A percentile compares a stretch with the other conserved stretches of the same genome.
Evolutionary conservation across 1,284 basidiomycete genomes (phyloP).

Genomic region (Ganoderma meredithae): DNA sequence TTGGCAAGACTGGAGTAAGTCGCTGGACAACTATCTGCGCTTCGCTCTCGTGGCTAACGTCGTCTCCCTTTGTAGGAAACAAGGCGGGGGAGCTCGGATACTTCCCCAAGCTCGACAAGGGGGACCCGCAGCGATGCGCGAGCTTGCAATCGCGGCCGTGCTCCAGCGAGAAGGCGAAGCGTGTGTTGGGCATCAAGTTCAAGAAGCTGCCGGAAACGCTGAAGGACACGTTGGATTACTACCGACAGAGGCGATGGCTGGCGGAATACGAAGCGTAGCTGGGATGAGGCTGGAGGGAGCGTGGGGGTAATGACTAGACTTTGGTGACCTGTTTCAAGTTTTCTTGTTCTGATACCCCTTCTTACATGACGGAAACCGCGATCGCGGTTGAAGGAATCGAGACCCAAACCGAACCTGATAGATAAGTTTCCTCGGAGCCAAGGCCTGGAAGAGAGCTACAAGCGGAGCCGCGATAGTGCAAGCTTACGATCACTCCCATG

Average conservation of each 20-base stretch:
- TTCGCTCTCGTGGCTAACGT: not conserved
- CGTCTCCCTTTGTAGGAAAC: not conserved
- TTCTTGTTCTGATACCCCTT: too few relatives aligned
- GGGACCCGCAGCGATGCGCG: not conserved
- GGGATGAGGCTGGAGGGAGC: too few relatives aligned
- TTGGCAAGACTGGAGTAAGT: conserved; percentile 7
- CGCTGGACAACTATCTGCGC: too few relatives aligned
- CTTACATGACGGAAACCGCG: too few relatives aligned
- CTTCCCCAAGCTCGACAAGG: conserved; percentile 7
- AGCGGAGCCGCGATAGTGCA: not conserved
- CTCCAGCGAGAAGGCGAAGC: conserved; percentile 2
- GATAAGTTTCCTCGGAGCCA: not conserved
- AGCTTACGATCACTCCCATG: not conserved
- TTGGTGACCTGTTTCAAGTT: too few relatives aligned
- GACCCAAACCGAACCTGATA: too few relatives aligned
- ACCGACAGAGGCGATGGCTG: not conserved
- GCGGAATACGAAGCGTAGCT: conserved; percentile 1
- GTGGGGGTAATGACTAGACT: too few relatives aligned
- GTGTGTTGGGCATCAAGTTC: not conserved
- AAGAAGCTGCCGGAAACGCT: not conserved
- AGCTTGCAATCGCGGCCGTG: not conserved
- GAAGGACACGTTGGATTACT: conserved; percentile 2
- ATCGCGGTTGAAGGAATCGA: too few relatives aligned
- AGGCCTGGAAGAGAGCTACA: not conserved
- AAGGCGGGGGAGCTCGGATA: not conserved